Base-by-base conservation (phyloP, 1,284 basidiomycete genomes). In the Fomitopsis betulina region DNA sequence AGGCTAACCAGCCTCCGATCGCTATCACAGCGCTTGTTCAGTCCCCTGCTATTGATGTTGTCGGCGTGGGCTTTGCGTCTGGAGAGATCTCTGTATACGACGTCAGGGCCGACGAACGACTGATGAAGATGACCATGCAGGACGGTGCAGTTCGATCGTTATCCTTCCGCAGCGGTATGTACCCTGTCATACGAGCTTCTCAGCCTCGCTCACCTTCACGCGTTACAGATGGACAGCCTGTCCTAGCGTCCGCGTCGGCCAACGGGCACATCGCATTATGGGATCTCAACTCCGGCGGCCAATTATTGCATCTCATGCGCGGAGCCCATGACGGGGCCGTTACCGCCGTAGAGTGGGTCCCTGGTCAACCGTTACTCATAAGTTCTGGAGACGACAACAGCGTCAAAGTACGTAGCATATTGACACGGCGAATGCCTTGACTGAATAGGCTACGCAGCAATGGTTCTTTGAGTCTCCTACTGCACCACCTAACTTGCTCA, bases 391-490 rank as follows among this genome's bases (percentile, higher is more conserved):
- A 89, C 63, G 95, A 98, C 72, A 98, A 98, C 69, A 93, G 92
- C 67, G 83, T 98, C 59, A 96, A 96, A 80, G 93, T 94, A 56
- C 52, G 72, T 63, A 5, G 7, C 8, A 5, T 37, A 17, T 19
- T 50, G 25, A n/a, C n/a, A n/a, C n/a, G 19, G 42, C 15, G 51
- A 62, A 40, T 10, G 5, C 30, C 15, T 40, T 60, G 6, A 59
- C 13, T 39, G 47, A 10, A 40, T 6, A 13, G 3, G 19, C 53
- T 15, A 30, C 8, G 27, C 66, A 96, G 94, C 95, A 99, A 93
- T 99, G 97, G 96, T 75, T 97, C 50, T 97, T 98, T 66, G 97
- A 99, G 70, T 91, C 94, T 0, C 92, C 93, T 0, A 90, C 90
- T 0, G 79, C 91, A 1, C 80, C 92, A 12, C 95, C 96, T 2